Evolutionary conservation across 495 filamentous ascomycete genomes (phyloP).

Genomic region (Pyronema omphalodes): DNA sequence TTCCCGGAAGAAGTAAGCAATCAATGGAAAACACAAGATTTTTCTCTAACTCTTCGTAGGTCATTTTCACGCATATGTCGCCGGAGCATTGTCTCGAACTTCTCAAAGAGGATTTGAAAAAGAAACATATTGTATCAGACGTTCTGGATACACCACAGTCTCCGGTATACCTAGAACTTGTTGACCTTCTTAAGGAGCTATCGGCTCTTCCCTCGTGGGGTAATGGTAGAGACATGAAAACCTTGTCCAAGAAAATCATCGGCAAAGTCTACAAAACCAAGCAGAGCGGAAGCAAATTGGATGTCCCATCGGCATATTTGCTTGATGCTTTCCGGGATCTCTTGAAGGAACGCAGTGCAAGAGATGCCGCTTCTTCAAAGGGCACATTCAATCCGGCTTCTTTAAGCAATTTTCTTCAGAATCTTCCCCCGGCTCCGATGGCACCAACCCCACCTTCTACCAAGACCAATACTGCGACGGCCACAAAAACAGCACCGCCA

Average conservation of each 20-base stretch:
- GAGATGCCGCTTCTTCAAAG: background rate
- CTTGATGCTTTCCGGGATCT: background rate
- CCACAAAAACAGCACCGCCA: background rate
- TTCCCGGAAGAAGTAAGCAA: constrained; percentile 33
- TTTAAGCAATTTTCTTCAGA: background rate
- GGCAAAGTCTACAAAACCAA: background rate
- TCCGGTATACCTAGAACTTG: background rate
- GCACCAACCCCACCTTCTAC: background rate
- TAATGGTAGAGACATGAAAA: constrained; percentile 2
- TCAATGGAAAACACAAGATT: background rate
- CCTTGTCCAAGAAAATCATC: constrained; percentile 1
- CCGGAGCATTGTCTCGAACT: background rate
- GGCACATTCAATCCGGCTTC: background rate
- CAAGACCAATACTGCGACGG: background rate
- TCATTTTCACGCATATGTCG: constrained; percentile 31
- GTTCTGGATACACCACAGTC: background rate
- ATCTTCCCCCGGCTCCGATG: background rate
- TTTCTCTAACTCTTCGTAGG: background rate
- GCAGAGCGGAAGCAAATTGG: background rate
- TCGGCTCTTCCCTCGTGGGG: background rate
- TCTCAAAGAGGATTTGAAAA: background rate
- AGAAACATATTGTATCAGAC: background rate
- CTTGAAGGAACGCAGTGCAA: background rate
- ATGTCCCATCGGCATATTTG: background rate
- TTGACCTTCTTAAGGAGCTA: background rate